These are phyloP conservation scores for Oenanthe javanica DNA, from an alignment of 140 eudicot species.

Conservation along the genomic window DNA sequence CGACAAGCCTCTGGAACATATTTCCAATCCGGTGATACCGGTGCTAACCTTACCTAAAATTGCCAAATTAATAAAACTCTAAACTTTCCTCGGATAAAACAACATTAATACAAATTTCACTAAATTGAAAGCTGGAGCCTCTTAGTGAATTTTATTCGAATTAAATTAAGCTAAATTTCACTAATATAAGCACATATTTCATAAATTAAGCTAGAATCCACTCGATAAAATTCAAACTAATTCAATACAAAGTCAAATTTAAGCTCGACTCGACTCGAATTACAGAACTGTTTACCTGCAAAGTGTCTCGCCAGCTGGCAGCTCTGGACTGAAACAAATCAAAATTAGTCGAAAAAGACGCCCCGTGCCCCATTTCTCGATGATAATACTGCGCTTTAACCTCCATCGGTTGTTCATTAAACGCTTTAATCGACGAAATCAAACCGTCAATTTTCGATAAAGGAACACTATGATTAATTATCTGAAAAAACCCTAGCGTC, in stretches of 20 bases:
- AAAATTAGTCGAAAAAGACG: conserved; percentile 43
- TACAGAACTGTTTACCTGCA: conserved; percentile 25
- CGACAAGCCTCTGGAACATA: conserved; percentile 41
- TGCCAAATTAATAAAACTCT: not conserved
- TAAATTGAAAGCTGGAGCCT: not conserved
- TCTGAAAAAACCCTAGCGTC: conserved; percentile 59
- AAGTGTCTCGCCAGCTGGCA: conserved; percentile 74
- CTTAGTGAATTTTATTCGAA: not conserved
- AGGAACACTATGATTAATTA: conserved; percentile 44
- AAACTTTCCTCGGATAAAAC: not conserved
- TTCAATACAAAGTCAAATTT: too few species aligned
- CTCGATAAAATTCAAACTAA: too few species aligned
- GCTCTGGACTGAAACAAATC: conserved; percentile 59
- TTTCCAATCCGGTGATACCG: conserved; percentile 21
- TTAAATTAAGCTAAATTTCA: too few species aligned
- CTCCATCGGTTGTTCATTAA: conserved; percentile 36
- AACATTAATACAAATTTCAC: not conserved
- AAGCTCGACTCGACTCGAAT: not conserved
- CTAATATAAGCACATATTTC: not conserved
- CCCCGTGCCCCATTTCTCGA: conserved; percentile 38
- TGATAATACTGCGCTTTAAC: conserved; percentile 32
- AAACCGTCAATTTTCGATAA: conserved; percentile 11
- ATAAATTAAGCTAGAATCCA: not conserved
- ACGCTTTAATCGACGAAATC: conserved; percentile 24
- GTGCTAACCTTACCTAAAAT: conserved; percentile 32